Evolutionary conservation across 2,329 filamentous ascomycete genomes (phyloP), one percentile per base, ranked within the genome.

Genomic region (Aureobasidium leucospermi): DNA sequence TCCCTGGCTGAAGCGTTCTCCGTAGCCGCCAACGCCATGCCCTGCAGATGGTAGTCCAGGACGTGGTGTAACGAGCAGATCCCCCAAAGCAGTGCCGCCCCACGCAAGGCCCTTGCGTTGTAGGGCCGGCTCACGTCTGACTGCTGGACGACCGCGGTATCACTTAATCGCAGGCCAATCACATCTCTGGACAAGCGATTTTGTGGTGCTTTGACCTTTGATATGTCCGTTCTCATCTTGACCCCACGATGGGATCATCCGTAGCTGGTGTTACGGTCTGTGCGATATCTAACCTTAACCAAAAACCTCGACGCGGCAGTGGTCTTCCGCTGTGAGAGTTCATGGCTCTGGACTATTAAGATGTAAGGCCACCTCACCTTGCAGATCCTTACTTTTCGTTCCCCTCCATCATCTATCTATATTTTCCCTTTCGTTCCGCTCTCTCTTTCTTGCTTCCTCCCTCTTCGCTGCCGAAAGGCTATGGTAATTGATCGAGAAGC

Each of bases 221-320:
- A 10, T 56, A 53, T 53, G 42, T 28, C 49, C 49, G 49, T 45
- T 45, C 41, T 43, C 51, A 34, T 55, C 28, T 43, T 11, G 31
- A 56, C 52, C 52, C 52, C 52, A 45, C 41, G 36, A 39, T 46
- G 32, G 11, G 34, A 28, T 57, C 42, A 34, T 7, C 53, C 42
- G 19, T 57, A 39, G 53, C 32, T 36, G 34, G 23, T 47, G 53
- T 47, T 47, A 46, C 42, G 43, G 42, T 19, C 41, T 34, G 52
- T 36, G 41, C 52, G 36, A 56, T 42, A 23, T 23, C 23, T 23
- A 56, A 56, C 52, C 52, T 56, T 56, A 56, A 56, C 52, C 52
- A 56, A 56, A 55, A 34, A 36, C 41, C 39, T 45, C 39, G 42
- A 31, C 39, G 29, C 29, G 52, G 39, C 41, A 45, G 2, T 10